Conservation (phyloP, 306 rosid genomes). For the Acmispon strigosus region DNA sequence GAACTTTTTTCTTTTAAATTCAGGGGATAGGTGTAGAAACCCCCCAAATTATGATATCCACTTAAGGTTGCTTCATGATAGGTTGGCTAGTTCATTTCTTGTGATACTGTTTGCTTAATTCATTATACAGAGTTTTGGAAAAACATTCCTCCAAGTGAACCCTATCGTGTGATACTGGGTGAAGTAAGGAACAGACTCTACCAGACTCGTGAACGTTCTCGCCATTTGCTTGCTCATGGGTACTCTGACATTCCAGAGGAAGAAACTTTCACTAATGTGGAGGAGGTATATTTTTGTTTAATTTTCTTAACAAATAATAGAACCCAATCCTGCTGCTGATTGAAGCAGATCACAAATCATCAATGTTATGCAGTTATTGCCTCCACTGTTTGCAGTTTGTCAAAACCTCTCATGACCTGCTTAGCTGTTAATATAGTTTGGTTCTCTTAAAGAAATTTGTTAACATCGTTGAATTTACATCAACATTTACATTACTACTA, state of each 20-base stretch:
- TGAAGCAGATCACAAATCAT: neutral
- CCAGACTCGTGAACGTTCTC: slow-evolving; percentile 87
- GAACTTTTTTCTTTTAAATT: neutral
- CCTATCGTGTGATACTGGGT: slow-evolving; percentile 84
- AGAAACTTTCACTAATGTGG: slow-evolving; percentile 55
- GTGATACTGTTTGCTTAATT: neutral
- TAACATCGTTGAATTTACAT: neutral
- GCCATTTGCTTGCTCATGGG: slow-evolving; percentile 74
- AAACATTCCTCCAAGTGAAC: slow-evolving; percentile 69
- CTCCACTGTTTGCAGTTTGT: neutral
- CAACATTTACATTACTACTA: neutral
- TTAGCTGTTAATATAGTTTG: neutral
- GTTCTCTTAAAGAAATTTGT: neutral
- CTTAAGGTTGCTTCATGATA: neutral
- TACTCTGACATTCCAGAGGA: slow-evolving; percentile 83
- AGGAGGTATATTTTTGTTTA: slow-evolving; percentile 45
- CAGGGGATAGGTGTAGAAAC: neutral
- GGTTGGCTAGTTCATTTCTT: slow-evolving; percentile 3
- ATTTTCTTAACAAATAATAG: neutral
- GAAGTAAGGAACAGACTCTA: slow-evolving; percentile 81
- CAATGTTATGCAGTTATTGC: slow-evolving; percentile 11
- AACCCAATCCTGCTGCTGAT: neutral
- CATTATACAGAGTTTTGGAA: slow-evolving; percentile 75
- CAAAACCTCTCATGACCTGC: neutral
- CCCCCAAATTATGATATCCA: neutral